These are phyloP conservation scores for Yamadazyma philogaea DNA, from an alignment of 805 yeast genomes.

Conservation along the genomic window DNA sequence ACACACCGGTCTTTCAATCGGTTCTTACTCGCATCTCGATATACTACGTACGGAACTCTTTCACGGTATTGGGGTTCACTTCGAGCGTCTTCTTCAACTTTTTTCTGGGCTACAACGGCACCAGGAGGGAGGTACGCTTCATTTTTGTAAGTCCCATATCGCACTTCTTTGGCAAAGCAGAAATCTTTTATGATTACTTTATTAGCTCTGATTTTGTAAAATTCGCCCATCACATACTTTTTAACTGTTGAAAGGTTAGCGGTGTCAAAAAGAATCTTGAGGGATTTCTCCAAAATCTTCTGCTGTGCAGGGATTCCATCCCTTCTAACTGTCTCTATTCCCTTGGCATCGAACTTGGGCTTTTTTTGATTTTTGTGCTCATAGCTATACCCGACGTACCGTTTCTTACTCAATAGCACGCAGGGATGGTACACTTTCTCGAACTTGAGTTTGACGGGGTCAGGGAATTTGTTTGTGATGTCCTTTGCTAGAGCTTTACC, in stretches of 20 bases:
- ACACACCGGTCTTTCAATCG: conserved; percentile 74
- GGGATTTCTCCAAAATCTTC: conserved; percentile 67
- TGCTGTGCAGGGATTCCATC: conserved; percentile 95
- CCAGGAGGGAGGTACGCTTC: conserved; percentile 83
- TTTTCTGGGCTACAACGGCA: conserved; percentile 71
- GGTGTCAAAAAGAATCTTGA: conserved; percentile 69
- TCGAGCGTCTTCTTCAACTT: conserved; percentile 61
- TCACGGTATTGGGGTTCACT: conserved; percentile 86
- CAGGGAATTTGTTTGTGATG: conserved; percentile 67
- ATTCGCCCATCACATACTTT: conserved; percentile 59
- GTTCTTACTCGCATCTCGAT: conserved; percentile 51
- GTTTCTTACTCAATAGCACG: conserved; percentile 71
- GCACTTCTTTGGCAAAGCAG: conserved; percentile 88
- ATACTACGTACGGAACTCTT: conserved; percentile 82
- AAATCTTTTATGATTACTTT: conserved; percentile 74
- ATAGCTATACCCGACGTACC: conserved; percentile 86
- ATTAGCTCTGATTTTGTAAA: conserved; percentile 60
- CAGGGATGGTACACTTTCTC: conserved; percentile 93
- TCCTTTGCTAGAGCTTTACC: conserved; percentile 68
- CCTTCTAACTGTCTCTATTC: conserved; percentile 89
- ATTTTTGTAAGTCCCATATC: conserved; percentile 77
- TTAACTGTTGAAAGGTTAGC: conserved; percentile 70
- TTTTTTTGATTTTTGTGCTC: conserved; percentile 51
- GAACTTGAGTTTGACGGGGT: conserved; percentile 78
- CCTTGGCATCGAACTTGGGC: conserved; percentile 90